Evolutionary conservation across 192 early-diverging fungal genomes (phyloP), one percentile per base, ranked within the genome.

Genomic region (Backusella tarrabulga): DNA sequence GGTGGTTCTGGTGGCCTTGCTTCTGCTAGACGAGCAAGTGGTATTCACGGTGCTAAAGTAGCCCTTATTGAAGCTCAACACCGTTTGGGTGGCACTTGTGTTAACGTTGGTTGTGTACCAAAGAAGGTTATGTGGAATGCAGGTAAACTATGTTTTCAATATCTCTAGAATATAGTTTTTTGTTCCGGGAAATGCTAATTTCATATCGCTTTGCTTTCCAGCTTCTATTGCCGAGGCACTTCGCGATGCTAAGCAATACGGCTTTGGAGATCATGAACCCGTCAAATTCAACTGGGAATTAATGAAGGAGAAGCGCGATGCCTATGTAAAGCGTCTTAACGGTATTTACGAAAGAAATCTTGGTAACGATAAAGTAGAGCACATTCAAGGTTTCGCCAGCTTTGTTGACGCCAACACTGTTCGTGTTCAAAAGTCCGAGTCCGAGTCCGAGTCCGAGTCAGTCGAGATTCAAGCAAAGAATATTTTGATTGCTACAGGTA

Each of bases 111-210:
- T 73, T 95, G 94, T 74, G 94, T 95, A 42, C 94, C 94, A 46
- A 95, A 95, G 86, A 95, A 95, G 81, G 92, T 98, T 74, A 98
- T 97, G 94, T 98, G 95, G 93, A 96, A 95, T 79, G 92, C 96
- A 42, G 89, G 91, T 91, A 89, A 80, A 42, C 26, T 9, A 42
- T 42, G 67, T 74, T 68, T 15, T 1, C 1, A 67, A 21, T 46
- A 29, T 34, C 38, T 40, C 12, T 40, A 40, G 38, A 40, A 1
- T 44, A 3, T 6, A 44, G 4, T 26, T 26, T 35, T 35, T 66
- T 19, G 8, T 42, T 29, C 56, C 17, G 4, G 15, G 9, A 67
- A 34, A 68, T 35, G 5, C 15, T 34, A 17, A 35, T 2, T 68
- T 68, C 15, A 34, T 34, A 7, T 21, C 6, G 6, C 7, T 74